Evolutionary conservation across 305 asterid species (phyloP).

Genomic region (Salvia sclarea): DNA sequence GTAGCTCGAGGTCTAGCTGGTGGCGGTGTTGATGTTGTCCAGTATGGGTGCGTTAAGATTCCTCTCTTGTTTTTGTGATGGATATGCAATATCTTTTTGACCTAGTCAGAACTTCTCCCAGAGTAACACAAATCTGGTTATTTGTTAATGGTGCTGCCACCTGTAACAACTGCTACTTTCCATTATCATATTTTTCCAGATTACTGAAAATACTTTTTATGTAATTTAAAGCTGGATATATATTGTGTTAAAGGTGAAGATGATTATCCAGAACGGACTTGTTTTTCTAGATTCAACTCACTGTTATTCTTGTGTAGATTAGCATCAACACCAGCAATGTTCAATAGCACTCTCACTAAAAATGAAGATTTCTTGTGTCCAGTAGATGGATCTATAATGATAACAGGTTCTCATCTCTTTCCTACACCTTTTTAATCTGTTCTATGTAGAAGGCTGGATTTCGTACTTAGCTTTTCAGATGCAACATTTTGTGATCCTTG

Average conservation of each 20-base stretch:
- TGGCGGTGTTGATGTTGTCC: conserved; percentile 80
- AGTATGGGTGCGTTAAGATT: conserved; percentile 70
- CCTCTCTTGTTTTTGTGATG: conserved; percentile 23
- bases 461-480: neutral
- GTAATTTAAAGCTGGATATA: neutral
- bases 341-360: conserved; percentile 79
- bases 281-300: neutral
- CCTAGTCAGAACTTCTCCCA: neutral
- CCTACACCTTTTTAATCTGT: conserved; percentile 13
- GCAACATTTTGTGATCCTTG: conserved; percentile 25
- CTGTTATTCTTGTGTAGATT: conserved; percentile 53
- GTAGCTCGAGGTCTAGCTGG: conserved; percentile 83
- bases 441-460: conserved; percentile 1
- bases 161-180: conserved; percentile 10
- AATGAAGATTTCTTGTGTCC: conserved; percentile 76
- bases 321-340: conserved; percentile 99
- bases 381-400: conserved; percentile 93
- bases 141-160: neutral
- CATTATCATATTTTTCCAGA: neutral
- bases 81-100: conserved; percentile 1
- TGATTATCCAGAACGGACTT: neutral
- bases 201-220: neutral
- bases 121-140: neutral
- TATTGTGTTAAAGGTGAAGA: neutral
- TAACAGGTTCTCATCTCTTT: conserved; percentile 61